phyloP scores from a whole-genome alignment of 169 alveolate genomes.

The Babesia caballi region DNA sequence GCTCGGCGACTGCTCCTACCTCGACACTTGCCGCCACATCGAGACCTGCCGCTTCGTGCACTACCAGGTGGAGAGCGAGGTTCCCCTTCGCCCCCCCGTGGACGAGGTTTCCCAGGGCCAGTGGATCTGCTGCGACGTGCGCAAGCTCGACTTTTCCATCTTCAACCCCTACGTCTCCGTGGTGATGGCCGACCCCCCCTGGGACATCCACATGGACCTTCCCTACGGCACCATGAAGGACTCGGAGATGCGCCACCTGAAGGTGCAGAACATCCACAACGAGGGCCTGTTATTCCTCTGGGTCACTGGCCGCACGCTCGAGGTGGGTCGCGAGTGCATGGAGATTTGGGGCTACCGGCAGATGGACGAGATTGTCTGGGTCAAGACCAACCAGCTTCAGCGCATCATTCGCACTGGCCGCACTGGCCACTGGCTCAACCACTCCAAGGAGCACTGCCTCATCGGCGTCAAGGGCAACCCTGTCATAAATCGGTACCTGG shows the following conservation, averaged over 20 bases:
- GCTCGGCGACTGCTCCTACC: conserved; percentile 91
- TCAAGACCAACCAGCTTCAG: conserved; percentile 91
- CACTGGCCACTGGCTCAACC: conserved; percentile 97
- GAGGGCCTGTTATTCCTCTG: conserved; percentile 92
- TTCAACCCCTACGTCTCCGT: conserved; percentile 88
- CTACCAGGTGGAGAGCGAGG: conserved; percentile 75
- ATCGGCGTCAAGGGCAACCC: conserved; percentile 87
- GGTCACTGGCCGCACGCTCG: conserved; percentile 96
- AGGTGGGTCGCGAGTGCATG: conserved; percentile 87
- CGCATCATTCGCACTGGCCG: conserved; percentile 93
- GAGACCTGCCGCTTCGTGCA: conserved; percentile 89
- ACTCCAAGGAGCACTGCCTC: conserved; percentile 90
- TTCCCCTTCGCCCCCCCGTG: conserved; percentile 45
- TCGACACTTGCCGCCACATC: conserved; percentile 91
- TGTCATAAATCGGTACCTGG: conserved; percentile 81
- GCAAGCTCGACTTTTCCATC: conserved; percentile 84
- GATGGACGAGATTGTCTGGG: conserved; percentile 94
- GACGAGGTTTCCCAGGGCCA: conserved; percentile 55
- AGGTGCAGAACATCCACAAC: conserved; percentile 86
- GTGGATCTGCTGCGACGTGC: conserved; percentile 85
- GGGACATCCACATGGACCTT: conserved; percentile 96
- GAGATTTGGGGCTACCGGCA: conserved; percentile 93
- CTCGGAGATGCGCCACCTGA: conserved; percentile 86
- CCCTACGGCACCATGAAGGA: conserved; percentile 93
- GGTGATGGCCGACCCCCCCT: conserved; percentile 96